Evolutionary conservation across 2,329 filamentous ascomycete species (phyloP).

Genomic region (Coccinonectria pachysandricola): DNA sequence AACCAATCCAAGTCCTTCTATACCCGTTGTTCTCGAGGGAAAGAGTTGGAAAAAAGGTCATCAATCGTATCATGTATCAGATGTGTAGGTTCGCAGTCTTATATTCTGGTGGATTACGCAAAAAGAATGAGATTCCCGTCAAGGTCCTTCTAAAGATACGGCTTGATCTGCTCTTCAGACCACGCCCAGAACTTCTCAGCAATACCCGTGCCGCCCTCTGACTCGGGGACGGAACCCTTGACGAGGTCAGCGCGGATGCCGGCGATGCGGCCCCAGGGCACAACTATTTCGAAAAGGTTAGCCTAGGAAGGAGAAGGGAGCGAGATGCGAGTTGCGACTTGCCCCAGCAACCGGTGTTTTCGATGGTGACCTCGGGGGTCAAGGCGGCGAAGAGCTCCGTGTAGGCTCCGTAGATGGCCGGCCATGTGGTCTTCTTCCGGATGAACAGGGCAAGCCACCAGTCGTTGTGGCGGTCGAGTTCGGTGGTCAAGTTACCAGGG

Average conservation of each 20-base stretch:
- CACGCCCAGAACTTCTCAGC: constrained; percentile 31
- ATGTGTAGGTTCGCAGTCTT: too few species aligned
- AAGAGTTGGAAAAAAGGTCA: too few species aligned
- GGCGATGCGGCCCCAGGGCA: constrained; percentile 26
- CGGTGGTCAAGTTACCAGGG: constrained; percentile 13
- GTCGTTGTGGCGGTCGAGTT: constrained; percentile 11
- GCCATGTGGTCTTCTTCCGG: constrained; percentile 4
- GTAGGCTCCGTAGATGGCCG: constrained; percentile 32
- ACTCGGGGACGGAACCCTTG: constrained; percentile 19
- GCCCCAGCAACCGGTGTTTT: constrained; percentile 25
- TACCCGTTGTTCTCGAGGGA: too few species aligned
- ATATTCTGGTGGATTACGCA: too few species aligned
- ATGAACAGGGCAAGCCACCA: not conserved
- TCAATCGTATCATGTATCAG: too few species aligned
- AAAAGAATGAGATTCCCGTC: too few species aligned
- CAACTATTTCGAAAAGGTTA: constrained; percentile 12
- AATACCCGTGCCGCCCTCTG: constrained; percentile 28
- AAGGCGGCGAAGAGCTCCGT: constrained; percentile 38
- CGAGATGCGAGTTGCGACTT: too few species aligned
- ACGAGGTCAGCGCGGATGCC: constrained; percentile 24
- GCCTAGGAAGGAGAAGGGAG: not conserved
- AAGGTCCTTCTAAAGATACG: constrained; percentile 13
- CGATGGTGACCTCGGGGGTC: constrained; percentile 30
- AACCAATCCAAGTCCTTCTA: too few species aligned
- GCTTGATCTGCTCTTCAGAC: constrained; percentile 28